Percentiles rank a stretch among this genome's conserved stretches.
These are phyloP conservation scores for Diplotaxis tenuifolia DNA, from an alignment of 345 rosid species.

Conservation along the genomic window DNA sequence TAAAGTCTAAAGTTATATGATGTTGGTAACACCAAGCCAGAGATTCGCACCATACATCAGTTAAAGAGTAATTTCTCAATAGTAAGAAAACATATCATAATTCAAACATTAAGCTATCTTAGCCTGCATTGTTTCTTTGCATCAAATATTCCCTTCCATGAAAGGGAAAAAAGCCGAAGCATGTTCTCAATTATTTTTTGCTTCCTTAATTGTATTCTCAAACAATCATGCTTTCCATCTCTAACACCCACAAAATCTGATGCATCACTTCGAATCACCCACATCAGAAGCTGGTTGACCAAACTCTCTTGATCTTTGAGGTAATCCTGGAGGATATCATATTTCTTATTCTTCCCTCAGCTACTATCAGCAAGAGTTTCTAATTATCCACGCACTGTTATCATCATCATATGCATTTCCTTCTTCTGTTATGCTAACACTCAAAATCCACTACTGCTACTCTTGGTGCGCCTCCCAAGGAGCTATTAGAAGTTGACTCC, in stretches of 20 bases:
- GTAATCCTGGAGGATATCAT: neutral
- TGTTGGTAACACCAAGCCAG: neutral
- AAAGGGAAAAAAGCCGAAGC: neutral
- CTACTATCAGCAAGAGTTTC: neutral
- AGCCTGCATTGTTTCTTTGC: slow-evolving; percentile 92
- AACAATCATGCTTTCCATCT: no score
- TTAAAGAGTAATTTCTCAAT: no score
- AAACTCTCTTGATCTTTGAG: neutral
- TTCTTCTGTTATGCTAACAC: neutral
- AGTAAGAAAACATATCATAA: neutral
- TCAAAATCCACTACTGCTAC: neutral
- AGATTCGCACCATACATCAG: neutral
- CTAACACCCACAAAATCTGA: no score
- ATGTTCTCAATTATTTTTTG: neutral
- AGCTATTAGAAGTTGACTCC: no score
- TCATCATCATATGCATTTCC: neutral
- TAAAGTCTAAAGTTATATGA: neutral
- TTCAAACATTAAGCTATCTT: slow-evolving; percentile 27
- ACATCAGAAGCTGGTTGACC: no score
- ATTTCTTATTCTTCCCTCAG: neutral
- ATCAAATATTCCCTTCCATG: slow-evolving; percentile 92
- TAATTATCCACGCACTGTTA: neutral
- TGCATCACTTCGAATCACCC: no score
- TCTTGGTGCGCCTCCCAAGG: neutral
- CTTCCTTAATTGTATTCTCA: no score